phyloP scores from a whole-genome alignment of 2,329 filamentous ascomycete species.

The Colletotrichum acutatum region DNA sequence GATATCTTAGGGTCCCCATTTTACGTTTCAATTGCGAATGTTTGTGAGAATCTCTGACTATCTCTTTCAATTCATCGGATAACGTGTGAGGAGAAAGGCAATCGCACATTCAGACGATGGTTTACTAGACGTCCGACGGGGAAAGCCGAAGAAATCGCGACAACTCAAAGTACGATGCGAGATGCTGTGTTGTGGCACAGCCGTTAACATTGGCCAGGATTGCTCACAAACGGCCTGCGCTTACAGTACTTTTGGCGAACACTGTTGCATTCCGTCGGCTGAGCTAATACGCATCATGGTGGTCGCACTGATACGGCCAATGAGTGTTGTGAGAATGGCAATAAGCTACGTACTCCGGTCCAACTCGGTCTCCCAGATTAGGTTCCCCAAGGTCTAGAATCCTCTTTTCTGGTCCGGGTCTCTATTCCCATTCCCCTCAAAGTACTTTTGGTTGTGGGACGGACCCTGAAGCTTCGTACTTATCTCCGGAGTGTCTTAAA shows the following conservation, averaged over 20 bases:
- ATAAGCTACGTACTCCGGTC: background rate
- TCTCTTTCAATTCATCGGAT: background rate
- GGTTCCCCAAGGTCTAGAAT: background rate
- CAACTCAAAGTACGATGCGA: background rate
- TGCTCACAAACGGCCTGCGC: background rate
- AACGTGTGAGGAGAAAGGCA: background rate
- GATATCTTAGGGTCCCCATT: background rate
- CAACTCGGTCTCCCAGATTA: background rate
- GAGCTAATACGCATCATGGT: background rate
- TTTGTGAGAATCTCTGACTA: background rate
- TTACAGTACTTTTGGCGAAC: background rate
- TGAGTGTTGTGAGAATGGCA: background rate
- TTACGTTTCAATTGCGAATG: background rate
- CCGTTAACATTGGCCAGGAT: background rate
- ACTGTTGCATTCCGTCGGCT: background rate
- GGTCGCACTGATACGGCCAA: background rate
- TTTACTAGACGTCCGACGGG: background rate
- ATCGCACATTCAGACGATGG: background rate
- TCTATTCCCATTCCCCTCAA: background rate
- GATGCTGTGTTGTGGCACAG: background rate
- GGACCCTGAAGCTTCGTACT: background rate
- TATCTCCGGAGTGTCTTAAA: background rate
- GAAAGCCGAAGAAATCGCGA: background rate
- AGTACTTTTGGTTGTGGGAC: background rate
- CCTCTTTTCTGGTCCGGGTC: background rate